Base-by-base conservation (phyloP, 169 alveolate genomes). In the Sarcocystis neurona region DNA sequence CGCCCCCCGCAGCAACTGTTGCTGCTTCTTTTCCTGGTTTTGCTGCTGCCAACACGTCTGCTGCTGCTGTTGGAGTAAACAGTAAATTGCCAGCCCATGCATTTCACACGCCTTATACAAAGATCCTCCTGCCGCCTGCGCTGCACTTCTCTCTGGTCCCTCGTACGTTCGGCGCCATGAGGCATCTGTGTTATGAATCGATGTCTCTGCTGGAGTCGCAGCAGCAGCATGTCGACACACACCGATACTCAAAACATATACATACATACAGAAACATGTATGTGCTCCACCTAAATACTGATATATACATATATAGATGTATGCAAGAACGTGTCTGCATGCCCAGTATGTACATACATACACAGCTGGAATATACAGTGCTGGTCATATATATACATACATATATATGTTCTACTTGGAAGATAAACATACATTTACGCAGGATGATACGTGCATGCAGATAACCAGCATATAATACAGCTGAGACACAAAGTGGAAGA, bases 81-180 rank as follows among this genome's bases (percentile, higher is more conserved):
- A 88, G 66, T 88, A 88, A 32, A 78, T 85, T 0, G 89, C 92
- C n/a, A 88, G 78, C 60, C 89, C 89, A 0, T 39, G 66, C 85
- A 88, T 68, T 68, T 88, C 89, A 58, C 89, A 78, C 20, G 89
- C 74, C 89, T 88, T 88, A 85, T 79, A 79, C 20, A 88, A 75
- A 30, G 84, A 27, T 10, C 39, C 70, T 12, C 44, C 68, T 34
- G 89, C 60, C 47, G 74, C 80, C 66, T 68, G 46, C n/a, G 72
- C 46, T 44, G 63, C 20, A 34, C 46, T 47, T 18, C 46, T 39
- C 72, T 60, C 56, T n/a, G 79, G n/a, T 75, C 68, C 39, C 8
- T 77, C 85, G 12, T 41, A 43, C 47, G 27, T 47, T 27, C 85
- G 41, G 3, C 47, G 48, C 92, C 92, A 66, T 56, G 68, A 46